phyloP scores from a whole-genome alignment of 805 yeast species.

The Candida orba region DNA sequence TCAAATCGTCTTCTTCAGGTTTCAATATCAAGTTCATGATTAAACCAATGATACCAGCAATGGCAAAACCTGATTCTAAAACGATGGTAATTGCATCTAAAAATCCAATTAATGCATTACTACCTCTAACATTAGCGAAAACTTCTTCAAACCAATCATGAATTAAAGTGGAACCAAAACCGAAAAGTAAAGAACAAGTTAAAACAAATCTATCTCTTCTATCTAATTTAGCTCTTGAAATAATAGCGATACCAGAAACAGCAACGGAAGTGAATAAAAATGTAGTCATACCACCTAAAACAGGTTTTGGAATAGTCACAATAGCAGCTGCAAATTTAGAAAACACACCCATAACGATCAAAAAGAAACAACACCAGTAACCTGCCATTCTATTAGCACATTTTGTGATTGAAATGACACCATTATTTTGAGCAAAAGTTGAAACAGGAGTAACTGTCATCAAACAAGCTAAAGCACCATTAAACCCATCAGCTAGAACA shows the following conservation, averaged over 20 bases:
- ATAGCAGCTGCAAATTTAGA: constrained; percentile 87
- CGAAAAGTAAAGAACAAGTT: constrained; percentile 55
- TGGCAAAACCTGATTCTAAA: constrained; percentile 68
- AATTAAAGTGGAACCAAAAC: constrained; percentile 62
- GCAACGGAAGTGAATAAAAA: constrained; percentile 70
- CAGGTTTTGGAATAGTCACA: constrained; percentile 71
- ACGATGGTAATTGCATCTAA: constrained; percentile 59
- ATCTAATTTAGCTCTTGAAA: constrained; percentile 45
- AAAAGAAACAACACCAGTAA: constrained; percentile 72
- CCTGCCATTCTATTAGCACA: constrained; percentile 85
- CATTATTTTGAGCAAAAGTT: constrained; percentile 92
- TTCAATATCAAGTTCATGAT: constrained; percentile 54
- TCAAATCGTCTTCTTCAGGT: not conserved
- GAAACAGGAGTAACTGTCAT: constrained; percentile 86
- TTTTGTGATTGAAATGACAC: constrained; percentile 87
- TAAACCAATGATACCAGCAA: constrained; percentile 59
- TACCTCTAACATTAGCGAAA: constrained; percentile 58
- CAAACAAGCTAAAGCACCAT: constrained; percentile 69
- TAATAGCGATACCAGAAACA: constrained; percentile 65
- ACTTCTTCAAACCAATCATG: constrained; percentile 56
- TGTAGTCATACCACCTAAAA: constrained; percentile 87
- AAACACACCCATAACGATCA: constrained; percentile 81
- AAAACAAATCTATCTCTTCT: constrained; percentile 69
- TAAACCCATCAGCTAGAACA: constrained; percentile 79
- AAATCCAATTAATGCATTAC: constrained; percentile 50